A percentile compares a stretch with the other conserved stretches of the same genome.
phyloP scores from a whole-genome alignment of 768 basidiomycete genomes.

The Strobilomyces echinocephalus region DNA sequence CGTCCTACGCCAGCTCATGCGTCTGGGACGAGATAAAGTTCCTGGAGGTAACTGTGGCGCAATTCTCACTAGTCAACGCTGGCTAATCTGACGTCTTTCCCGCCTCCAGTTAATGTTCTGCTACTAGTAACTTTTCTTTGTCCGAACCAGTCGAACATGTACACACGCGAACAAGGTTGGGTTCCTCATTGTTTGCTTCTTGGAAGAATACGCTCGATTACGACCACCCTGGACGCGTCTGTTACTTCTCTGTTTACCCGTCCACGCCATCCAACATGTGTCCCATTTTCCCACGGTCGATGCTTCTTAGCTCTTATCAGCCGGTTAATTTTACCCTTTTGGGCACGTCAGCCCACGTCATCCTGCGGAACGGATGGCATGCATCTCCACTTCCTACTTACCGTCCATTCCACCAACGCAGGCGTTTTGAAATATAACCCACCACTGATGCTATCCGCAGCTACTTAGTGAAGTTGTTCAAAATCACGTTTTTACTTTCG shows the following conservation, averaged over 20 bases:
- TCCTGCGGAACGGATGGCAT: conserved; percentile 6
- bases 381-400: background rate
- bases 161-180: conserved; percentile 13
- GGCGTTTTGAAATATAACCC: too few species aligned
- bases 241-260: background rate
- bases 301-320: conserved; percentile 14
- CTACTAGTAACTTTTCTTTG: background rate
- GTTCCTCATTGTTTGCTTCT: conserved; percentile 10
- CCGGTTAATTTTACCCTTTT: conserved; percentile 9
- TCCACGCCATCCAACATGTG: background rate
- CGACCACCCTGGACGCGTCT: background rate
- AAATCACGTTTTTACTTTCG: too few species aligned
- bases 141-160: background rate
- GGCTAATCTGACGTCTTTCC: background rate
- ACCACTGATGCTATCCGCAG: too few species aligned
- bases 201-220: conserved; percentile 3
- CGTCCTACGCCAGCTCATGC: background rate
- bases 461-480: too few species aligned
- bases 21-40: background rate
- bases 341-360: background rate
- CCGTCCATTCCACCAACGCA: background rate
- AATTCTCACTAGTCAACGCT: background rate
- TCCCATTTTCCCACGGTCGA: conserved; percentile 9
- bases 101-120: background rate
- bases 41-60: background rate